Percentiles rank a stretch among this genome's conserved stretches.
These are phyloP conservation scores for Pneumocystis carinii DNA, from an alignment of 1,139 yeast genomes.

Conservation along the genomic window DNA sequence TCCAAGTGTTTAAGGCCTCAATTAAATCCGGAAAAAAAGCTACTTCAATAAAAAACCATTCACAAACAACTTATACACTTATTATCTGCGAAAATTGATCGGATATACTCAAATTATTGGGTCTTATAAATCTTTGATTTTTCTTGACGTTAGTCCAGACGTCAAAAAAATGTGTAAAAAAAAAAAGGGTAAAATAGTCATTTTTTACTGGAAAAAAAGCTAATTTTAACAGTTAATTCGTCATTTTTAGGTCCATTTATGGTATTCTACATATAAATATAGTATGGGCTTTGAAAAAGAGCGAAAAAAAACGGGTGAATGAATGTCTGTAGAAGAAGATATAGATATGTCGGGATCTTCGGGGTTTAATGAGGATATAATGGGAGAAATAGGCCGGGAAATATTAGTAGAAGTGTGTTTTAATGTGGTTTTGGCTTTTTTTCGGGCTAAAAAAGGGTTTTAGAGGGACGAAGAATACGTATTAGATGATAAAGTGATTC, in stretches of 20 bases:
- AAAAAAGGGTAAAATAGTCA: too few relatives aligned
- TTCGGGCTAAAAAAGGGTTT: background rate
- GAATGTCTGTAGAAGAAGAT: background rate
- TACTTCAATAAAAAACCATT: background rate
- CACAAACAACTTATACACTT: background rate
- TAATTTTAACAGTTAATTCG: too few relatives aligned
- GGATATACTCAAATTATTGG: background rate
- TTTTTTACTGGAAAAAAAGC: background rate
- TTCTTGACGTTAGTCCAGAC: background rate
- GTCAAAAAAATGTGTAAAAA: background rate
- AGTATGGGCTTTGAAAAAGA: background rate
- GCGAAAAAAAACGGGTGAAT: background rate
- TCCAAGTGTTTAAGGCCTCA: background rate
- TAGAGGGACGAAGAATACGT: background rate
- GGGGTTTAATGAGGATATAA: background rate
- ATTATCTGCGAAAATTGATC: background rate
- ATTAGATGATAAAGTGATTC: background rate
- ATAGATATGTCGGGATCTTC: slow-evolving; percentile 4
- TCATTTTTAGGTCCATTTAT: background rate
- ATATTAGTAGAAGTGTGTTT: background rate
- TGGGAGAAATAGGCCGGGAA: background rate
- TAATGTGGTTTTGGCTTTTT: background rate
- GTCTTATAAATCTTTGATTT: background rate
- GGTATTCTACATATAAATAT: background rate
- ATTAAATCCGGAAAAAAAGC: background rate